Evolutionary conservation across 1,284 basidiomycete species (phyloP).

Genomic region (Cutaneotrichosporon cavernicola): DNA sequence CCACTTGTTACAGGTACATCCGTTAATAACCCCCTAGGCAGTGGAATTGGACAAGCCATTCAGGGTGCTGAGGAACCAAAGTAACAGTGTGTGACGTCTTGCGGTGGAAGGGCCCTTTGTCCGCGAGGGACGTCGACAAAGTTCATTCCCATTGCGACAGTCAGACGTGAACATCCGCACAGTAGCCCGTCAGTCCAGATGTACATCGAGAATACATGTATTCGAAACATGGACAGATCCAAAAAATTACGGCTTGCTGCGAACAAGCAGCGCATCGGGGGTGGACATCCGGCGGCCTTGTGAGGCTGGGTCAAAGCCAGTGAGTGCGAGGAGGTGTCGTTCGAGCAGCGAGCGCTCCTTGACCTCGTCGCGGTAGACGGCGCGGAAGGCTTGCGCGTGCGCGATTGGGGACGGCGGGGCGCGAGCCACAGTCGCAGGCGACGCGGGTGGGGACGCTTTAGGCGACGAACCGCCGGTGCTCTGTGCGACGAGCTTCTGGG

Average conservation of each 20-base stretch:
- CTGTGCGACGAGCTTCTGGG: conserved; percentile 33
- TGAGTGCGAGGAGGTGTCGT: conserved; percentile 22
- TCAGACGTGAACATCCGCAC: not conserved
- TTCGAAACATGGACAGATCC: not conserved
- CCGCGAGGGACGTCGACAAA: too few species aligned
- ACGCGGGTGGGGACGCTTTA: conserved; percentile 9
- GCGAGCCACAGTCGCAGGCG: conserved; percentile 15
- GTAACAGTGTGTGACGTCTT: too few species aligned
- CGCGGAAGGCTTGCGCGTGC: conserved; percentile 15
- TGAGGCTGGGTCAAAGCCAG: conserved; percentile 14
- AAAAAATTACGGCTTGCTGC: not conserved
- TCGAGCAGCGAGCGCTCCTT: conserved; percentile 14
- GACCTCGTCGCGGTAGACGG: conserved; percentile 22
- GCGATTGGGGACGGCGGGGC: not conserved
- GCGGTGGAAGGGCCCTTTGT: too few species aligned
- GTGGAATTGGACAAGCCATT: too few species aligned
- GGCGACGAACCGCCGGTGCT: conserved; percentile 18
- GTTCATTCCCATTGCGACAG: too few species aligned
- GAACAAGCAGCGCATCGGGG: conserved; percentile 21
- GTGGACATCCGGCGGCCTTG: conserved; percentile 20
- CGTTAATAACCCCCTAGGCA: too few species aligned
- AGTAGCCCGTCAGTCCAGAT: not conserved
- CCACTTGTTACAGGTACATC: too few species aligned
- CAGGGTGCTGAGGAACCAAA: too few species aligned
- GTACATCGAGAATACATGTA: not conserved